These are phyloP conservation scores for Aspergillus sclerotioniger DNA, from an alignment of 495 filamentous ascomycete species.

Conservation along the genomic window DNA sequence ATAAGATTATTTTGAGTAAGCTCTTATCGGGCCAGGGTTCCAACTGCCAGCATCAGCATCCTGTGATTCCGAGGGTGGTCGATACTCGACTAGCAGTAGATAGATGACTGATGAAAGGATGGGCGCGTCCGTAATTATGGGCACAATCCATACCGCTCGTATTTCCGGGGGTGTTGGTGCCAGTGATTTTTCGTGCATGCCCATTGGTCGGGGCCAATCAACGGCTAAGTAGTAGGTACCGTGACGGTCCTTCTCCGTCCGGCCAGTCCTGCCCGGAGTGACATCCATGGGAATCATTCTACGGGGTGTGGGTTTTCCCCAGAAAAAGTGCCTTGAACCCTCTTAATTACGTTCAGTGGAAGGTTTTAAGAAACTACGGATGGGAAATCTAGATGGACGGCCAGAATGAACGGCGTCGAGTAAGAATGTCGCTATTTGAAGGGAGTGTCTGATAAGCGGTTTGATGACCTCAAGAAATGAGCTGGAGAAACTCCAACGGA, in stretches of 20 bases:
- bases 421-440: conserved; percentile 1
- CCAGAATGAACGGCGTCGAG: conserved; percentile 5
- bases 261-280: not conserved
- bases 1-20: conserved; percentile 25
- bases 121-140: not conserved
- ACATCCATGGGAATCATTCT: not conserved
- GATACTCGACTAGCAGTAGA: not conserved
- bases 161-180: conserved; percentile 14
- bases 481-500: conserved; percentile 23
- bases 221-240: too few species aligned
- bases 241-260: not conserved
- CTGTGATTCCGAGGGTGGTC: not conserved
- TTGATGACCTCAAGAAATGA: conserved; percentile 31
- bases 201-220: conserved; percentile 17
- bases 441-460: conserved; percentile 11
- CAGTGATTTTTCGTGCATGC: not conserved
- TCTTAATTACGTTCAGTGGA: not conserved
- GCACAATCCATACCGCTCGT: not conserved
- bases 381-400: not conserved
- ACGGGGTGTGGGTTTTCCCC: conserved; percentile 13
- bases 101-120: not conserved
- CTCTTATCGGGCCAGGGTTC: conserved; percentile 27
- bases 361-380: not conserved
- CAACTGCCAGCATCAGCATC: conserved; percentile 1
- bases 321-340: conserved; percentile 3